These are phyloP conservation scores for Fusarium tricinctum DNA, from an alignment of 2,329 filamentous ascomycete genomes.

Conservation along the genomic window DNA sequence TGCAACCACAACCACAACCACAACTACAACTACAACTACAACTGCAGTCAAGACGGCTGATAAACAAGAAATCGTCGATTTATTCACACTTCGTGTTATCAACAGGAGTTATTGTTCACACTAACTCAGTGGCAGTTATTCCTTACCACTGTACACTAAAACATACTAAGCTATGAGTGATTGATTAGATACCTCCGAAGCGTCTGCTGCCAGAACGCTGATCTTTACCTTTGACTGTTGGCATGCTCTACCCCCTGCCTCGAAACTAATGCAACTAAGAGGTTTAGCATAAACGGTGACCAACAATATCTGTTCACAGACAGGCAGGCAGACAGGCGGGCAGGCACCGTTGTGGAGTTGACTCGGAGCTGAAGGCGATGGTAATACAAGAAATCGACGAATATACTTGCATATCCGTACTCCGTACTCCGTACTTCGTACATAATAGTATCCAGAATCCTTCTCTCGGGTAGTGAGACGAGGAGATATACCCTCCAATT, in stretches of 20 bases:
- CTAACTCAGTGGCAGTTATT: background rate
- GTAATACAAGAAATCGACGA: no score
- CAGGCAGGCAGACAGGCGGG: no score
- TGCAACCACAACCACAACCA: background rate
- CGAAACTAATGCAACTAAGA: conserved; percentile 18
- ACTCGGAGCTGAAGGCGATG: background rate
- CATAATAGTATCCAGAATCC: background rate
- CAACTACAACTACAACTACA: no score
- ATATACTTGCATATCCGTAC: conserved; percentile 1
- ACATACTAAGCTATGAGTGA: conserved; percentile 8
- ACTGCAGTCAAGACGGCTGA: background rate
- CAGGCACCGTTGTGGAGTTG: background rate
- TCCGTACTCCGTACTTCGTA: background rate
- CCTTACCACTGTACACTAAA: background rate
- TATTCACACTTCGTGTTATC: no score
- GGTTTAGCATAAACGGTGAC: conserved; percentile 16
- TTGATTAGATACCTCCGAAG: conserved; percentile 33
- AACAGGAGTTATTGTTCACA: no score
- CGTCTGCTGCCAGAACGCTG: conserved; percentile 9
- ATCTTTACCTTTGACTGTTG: conserved; percentile 4
- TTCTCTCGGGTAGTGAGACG: background rate
- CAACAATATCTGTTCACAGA: background rate
- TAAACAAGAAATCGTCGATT: no score
- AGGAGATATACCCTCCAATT: conserved; percentile 21
- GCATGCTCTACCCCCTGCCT: conserved; percentile 8